Conservation (phyloP, 805 yeast genomes). For the Metschnikowia orientalis region DNA sequence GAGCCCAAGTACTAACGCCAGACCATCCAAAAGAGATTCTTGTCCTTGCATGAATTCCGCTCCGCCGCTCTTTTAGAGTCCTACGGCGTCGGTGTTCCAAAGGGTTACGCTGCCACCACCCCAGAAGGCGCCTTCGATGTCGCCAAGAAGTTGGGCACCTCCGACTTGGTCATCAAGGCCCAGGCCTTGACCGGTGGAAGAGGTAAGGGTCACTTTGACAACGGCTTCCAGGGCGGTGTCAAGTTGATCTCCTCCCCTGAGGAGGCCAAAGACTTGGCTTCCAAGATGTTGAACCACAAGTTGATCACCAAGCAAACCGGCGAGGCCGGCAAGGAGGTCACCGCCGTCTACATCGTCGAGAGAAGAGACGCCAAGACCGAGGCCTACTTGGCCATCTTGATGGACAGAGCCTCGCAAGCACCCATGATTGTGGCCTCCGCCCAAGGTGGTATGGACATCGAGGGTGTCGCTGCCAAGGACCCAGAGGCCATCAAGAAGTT, state of each 20-base stretch:
- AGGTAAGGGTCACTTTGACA: conserved; percentile 97
- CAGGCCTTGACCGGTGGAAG: conserved; percentile 99
- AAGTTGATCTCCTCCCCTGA: conserved; percentile 79
- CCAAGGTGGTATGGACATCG: conserved; percentile 99
- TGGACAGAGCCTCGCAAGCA: conserved; percentile 88
- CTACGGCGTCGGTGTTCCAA: conserved; percentile 88
- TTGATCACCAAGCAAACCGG: conserved; percentile 98
- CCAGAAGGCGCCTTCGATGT: conserved; percentile 82
- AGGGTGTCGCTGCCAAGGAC: conserved; percentile 89
- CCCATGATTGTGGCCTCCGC: conserved; percentile 94
- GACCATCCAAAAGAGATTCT: conserved; percentile 52
- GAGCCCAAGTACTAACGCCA: conserved; percentile 32
- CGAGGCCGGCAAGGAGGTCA: conserved; percentile 92
- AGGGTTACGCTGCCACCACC: conserved; percentile 86
- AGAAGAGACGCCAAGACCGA: conserved; percentile 91
- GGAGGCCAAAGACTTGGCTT: conserved; percentile 82
- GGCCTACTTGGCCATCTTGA: conserved; percentile 89
- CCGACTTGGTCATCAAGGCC: conserved; percentile 92
- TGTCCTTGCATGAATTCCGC: conserved; percentile 94
- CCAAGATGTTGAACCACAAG: conserved; percentile 87
- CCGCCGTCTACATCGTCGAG: conserved; percentile 94
- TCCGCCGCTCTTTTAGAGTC: conserved; percentile 79
- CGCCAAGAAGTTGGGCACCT: conserved; percentile 70
- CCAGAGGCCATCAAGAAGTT: conserved; percentile 91
- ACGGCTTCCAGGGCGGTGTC: conserved; percentile 95